phyloP scores from a whole-genome alignment of 202 grass and related monocot species.

The Setaria italica region DNA sequence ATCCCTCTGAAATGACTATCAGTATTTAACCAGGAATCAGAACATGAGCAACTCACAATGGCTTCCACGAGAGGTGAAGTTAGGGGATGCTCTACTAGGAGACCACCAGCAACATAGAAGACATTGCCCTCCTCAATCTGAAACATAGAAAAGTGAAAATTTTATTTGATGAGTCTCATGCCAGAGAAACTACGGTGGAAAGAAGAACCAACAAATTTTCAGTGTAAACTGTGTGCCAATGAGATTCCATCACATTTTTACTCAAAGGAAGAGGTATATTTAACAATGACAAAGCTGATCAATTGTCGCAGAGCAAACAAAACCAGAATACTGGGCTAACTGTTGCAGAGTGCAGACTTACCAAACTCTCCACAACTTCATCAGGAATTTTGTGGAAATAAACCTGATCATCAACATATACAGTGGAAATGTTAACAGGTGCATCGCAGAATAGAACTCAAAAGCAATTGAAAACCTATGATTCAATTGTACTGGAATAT shows the following conservation, averaged over 20 bases:
- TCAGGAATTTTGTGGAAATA: slow-evolving; percentile 96
- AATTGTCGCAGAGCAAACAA: not conserved
- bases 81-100: slow-evolving; percentile 92
- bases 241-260: slow-evolving; percentile 1
- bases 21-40: slow-evolving; percentile 16
- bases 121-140: slow-evolving; percentile 95
- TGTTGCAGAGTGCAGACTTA: slow-evolving; percentile 46
- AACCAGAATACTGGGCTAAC: not conserved
- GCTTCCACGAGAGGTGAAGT: slow-evolving; percentile 94
- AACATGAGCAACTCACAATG: slow-evolving; percentile 69
- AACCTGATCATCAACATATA: slow-evolving; percentile 61
- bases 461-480: slow-evolving; percentile 13
- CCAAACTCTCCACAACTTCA: slow-evolving; percentile 86
- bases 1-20: not conserved
- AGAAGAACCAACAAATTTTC: not conserved
- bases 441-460: not conserved
- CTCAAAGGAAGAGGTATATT: not conserved
- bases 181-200: slow-evolving; percentile 13
- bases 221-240: not conserved
- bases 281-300: not conserved
- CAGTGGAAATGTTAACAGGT: slow-evolving; percentile 30
- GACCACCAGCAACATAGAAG: slow-evolving; percentile 91
- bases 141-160: slow-evolving; percentile 34
- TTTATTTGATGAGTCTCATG: slow-evolving; percentile 10
- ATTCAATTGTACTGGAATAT: slow-evolving; percentile 22